Base-by-base conservation (phyloP, 257 asterid genomes). In the Forsythia viridissima region DNA sequence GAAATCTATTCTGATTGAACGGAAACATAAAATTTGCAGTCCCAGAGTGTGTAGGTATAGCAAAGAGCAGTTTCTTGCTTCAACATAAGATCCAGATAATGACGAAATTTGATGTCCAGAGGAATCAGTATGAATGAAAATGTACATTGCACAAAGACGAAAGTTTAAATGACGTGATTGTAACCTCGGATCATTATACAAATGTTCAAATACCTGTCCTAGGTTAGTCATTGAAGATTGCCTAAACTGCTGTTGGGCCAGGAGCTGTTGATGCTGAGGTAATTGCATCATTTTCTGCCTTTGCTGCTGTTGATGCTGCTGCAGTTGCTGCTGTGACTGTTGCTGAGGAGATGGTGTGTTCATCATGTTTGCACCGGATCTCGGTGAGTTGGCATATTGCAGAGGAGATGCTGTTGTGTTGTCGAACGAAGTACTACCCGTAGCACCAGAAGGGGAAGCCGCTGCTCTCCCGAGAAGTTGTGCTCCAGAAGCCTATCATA, bases 271-370 rank as follows among this genome's bases (percentile, higher is more conserved):
- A 87, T 91, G 94, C 38, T 81, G 90, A 59, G 91, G 91, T 71
- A 90, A 78, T 81, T 92, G 98, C 89, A 93, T 86, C 84, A 95
- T 89, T 92, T 92, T 95, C 86, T 93, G 98, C 91, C 98, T 91
- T 18, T 84, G 93, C 70, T 87, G 91, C 77, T 82, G 89, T 41
- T 83, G 94, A 59, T 80, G 91, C 42, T 82, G 90, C 30, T 87
- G 94, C 59, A 80, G 89, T 70, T 84, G 92, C 72, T 88, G 90
- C 65, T 85, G 92, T 30, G 85, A 69, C 74, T 91, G 97, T 72
- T 92, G 99, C 86, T 94, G 99, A 46, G 99, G 99, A 84, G 99
- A 94, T 59, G 98, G 98, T 36, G 97, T 93, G 87, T 93, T 95
- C 98, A 95, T 93, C 80, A 95, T 88, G 84, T 86, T 93, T 70